Conservation (phyloP, 441 rosid genomes). For the Bruguiera hainesii region DNA sequence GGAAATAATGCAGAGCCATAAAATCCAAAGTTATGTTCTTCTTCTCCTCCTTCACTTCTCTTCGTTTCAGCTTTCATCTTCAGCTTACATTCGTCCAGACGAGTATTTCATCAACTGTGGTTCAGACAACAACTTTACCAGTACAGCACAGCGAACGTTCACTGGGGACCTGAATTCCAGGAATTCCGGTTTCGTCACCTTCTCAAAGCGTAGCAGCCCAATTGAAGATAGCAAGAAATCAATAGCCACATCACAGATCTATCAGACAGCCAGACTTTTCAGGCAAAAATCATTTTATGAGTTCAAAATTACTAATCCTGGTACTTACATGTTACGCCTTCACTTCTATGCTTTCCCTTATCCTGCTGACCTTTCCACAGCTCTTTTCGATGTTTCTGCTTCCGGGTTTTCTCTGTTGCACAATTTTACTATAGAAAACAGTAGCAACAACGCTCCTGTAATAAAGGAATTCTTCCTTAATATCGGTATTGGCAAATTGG, state of each 20-base stretch:
- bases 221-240: constrained; percentile 13
- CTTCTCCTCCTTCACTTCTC: constrained; percentile 22
- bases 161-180: constrained; percentile 31
- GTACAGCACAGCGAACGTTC: constrained; percentile 18
- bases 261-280: constrained; percentile 54
- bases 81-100: constrained; percentile 20
- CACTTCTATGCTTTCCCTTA: constrained; percentile 45
- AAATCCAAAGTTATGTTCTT: constrained; percentile 1
- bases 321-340: constrained; percentile 45
- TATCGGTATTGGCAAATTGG: constrained; percentile 25
- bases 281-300: constrained; percentile 24
- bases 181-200: constrained; percentile 23
- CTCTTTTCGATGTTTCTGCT: constrained; percentile 42
- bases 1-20: constrained; percentile 8
- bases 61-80: constrained; percentile 18
- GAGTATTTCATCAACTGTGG: constrained; percentile 54
- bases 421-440: constrained; percentile 25
- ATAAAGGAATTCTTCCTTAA: constrained; percentile 28
- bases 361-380: constrained; percentile 24
- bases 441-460: constrained; percentile 1
- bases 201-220: constrained; percentile 17
- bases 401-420: constrained; percentile 30
- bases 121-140: constrained; percentile 20
- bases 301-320: constrained; percentile 29
- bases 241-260: constrained; percentile 23